phyloP scores from a whole-genome alignment of 2,329 filamentous ascomycete species.

The Samsoniella hepiali region DNA sequence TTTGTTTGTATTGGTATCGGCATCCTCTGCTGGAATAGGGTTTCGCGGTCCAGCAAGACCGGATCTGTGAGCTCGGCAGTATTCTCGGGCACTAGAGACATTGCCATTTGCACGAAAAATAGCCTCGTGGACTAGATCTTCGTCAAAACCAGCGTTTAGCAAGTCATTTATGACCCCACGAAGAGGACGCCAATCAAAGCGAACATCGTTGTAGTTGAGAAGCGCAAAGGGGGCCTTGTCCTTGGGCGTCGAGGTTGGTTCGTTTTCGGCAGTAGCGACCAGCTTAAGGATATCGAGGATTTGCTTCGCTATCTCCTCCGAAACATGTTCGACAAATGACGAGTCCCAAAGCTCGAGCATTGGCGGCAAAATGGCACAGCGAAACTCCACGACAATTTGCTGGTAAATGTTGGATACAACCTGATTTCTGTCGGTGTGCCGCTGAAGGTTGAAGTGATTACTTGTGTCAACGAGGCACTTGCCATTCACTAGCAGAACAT shows the following conservation, averaged over 20 bases:
- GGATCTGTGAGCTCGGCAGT: constrained; percentile 64
- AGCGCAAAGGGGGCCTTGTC: constrained; percentile 49
- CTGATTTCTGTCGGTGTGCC: constrained; percentile 41
- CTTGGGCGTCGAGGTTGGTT: constrained; percentile 59
- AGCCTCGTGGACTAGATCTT: constrained; percentile 70
- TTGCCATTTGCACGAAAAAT: constrained; percentile 77
- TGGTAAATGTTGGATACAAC: constrained; percentile 46
- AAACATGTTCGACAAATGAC: constrained; percentile 74
- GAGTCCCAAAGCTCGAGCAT: constrained; percentile 83
- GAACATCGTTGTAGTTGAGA: constrained; percentile 42
- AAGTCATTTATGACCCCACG: constrained; percentile 33
- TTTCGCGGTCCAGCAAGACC: constrained; percentile 60
- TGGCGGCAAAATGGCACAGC: constrained; percentile 73
- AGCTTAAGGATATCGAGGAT: constrained; percentile 80
- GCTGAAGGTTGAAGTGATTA: constrained; percentile 48
- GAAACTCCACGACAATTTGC: constrained; percentile 84
- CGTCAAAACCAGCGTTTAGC: constrained; percentile 37
- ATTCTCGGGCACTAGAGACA: constrained; percentile 60
- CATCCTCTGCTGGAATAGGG: constrained; percentile 63
- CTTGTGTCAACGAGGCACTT: constrained; percentile 78
- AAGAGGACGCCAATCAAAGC: constrained; percentile 46
- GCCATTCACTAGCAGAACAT: constrained; percentile 68
- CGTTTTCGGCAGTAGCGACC: constrained; percentile 73
- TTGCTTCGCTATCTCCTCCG: constrained; percentile 70
- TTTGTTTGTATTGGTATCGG: constrained; percentile 49